phyloP scores from a whole-genome alignment of 2,329 filamentous ascomycete genomes.

The Verticillium tricorpus region DNA sequence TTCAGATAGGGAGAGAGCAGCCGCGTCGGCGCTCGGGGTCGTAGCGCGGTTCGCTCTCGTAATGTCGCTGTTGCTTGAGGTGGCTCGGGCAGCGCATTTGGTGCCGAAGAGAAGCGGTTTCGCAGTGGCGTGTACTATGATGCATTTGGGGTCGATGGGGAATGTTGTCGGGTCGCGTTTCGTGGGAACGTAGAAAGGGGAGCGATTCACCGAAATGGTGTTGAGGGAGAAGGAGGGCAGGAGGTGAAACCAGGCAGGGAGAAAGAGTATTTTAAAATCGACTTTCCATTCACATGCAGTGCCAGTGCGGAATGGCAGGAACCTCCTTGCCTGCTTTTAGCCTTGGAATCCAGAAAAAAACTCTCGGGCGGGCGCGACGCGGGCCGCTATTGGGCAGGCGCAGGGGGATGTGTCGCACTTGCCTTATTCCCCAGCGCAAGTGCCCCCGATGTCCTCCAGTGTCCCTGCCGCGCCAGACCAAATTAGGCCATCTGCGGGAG shows the following conservation, averaged over 20 bases:
- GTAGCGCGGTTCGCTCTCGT: slow-evolving; percentile 47
- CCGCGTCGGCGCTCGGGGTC: slow-evolving; percentile 58
- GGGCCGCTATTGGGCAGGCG: not conserved
- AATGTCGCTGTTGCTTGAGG: slow-evolving; percentile 43
- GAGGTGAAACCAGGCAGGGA: slow-evolving; percentile 1
- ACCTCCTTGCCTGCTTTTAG: not conserved
- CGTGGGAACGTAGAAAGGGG: slow-evolving; percentile 8
- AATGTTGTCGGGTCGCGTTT: slow-evolving; percentile 12
- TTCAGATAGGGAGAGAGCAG: slow-evolving; percentile 24
- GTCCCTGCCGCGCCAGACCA: not conserved
- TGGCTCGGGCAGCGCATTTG: slow-evolving; percentile 53
- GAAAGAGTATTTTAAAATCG: not conserved
- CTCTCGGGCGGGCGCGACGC: not conserved
- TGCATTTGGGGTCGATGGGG: slow-evolving; percentile 44
- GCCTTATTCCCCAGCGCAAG: not conserved
- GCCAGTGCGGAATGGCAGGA: not conserved
- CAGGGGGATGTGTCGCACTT: not conserved
- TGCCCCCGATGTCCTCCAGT: not conserved
- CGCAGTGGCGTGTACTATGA: slow-evolving; percentile 43
- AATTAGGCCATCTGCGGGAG: not conserved
- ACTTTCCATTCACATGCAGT: not conserved
- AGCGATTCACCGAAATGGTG: slow-evolving; percentile 17
- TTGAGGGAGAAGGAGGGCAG: slow-evolving; percentile 11
- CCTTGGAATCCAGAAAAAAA: not conserved
- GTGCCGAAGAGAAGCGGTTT: slow-evolving; percentile 46